Conservation (phyloP, 306 rosid genomes). For the Pachyrhizus erosus region DNA sequence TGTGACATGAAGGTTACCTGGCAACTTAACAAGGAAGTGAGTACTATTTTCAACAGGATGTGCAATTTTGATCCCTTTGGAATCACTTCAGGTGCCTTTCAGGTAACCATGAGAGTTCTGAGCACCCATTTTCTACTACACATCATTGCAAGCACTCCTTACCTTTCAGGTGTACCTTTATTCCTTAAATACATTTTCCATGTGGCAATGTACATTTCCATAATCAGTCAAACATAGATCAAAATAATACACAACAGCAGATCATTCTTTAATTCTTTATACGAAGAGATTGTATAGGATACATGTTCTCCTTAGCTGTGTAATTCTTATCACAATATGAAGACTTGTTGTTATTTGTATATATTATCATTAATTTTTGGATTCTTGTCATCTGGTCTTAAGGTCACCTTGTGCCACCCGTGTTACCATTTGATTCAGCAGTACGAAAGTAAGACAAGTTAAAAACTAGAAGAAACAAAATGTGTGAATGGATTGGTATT, state of each 20-base stretch:
- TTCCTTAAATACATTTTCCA: not conserved
- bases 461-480: not conserved
- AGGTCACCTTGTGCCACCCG: not conserved
- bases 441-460: not conserved
- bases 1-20: slow-evolving; percentile 5
- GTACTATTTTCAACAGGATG: slow-evolving; percentile 24
- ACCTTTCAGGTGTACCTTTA: slow-evolving; percentile 31
- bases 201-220: slow-evolving; percentile 34
- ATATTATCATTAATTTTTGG: slow-evolving; percentile 24
- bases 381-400: slow-evolving; percentile 16
- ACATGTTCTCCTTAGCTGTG: slow-evolving; percentile 40
- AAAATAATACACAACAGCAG: slow-evolving; percentile 29
- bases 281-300: slow-evolving; percentile 52
- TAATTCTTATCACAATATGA: slow-evolving; percentile 45
- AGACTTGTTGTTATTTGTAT: slow-evolving; percentile 47
- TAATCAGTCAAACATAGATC: slow-evolving; percentile 16
- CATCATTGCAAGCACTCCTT: slow-evolving; percentile 16
- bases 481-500: not conserved
- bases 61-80: slow-evolving; percentile 45
- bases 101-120: slow-evolving; percentile 32
- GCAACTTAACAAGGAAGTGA: slow-evolving; percentile 20
- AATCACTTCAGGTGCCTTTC: slow-evolving; percentile 3
- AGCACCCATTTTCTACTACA: slow-evolving; percentile 8
- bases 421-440: slow-evolving; percentile 3
- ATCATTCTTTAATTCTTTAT: slow-evolving; percentile 70